Base-by-base conservation (phyloP, 345 rosid species). In the Eucalyptus lansdowneana region DNA sequence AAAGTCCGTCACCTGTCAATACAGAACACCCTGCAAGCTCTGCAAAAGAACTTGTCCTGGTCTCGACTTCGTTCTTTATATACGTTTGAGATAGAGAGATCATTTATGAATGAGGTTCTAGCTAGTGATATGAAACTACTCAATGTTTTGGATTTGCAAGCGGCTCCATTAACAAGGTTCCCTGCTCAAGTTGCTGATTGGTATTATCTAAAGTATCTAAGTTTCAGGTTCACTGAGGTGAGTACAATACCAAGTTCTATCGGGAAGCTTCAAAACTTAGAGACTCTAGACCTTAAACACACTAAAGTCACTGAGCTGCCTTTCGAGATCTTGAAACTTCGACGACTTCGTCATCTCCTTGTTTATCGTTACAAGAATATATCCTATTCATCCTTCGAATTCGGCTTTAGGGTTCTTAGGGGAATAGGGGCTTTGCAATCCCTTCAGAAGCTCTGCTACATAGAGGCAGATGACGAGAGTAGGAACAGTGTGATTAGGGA, bases 251-350 rank as follows among this genome's bases (percentile, higher is more conserved):
- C 95, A 9, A 88, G 87, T 34, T 89, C 92, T 8, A 93, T 94
- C 7, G 90, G 90, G 67, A 91, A 93, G 92, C 94, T 94, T 72
- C 92, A 80, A 37, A 91, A 93, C 88, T 90, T 94, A 9, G 94
- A 93, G 91, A 94, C 94, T 5, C 80, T 94, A 49, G 94, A 94
- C 86, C 93, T 94, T 80, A 94, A 93, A 50, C 94, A 93, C 51
- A 69, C 94, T 53, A 56, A 86, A 76, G 92, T 93, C 86, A 91
- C 92, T 2, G 88, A 88, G 51, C 81, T 94, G 89, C 95, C 95
- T 2, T 86, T 76, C 13, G 92, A 91, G 88, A 88, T 94, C n/a
- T 56, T 90, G 54, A 92, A 91, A 91, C 94, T 94, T 40, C 86
- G 85, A 62, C 88, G 89, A 19, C 94, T 94, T 37, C 92, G 94